Conservation (phyloP, 2,329 filamentous ascomycete species). For the Penicillium polonicum region DNA sequence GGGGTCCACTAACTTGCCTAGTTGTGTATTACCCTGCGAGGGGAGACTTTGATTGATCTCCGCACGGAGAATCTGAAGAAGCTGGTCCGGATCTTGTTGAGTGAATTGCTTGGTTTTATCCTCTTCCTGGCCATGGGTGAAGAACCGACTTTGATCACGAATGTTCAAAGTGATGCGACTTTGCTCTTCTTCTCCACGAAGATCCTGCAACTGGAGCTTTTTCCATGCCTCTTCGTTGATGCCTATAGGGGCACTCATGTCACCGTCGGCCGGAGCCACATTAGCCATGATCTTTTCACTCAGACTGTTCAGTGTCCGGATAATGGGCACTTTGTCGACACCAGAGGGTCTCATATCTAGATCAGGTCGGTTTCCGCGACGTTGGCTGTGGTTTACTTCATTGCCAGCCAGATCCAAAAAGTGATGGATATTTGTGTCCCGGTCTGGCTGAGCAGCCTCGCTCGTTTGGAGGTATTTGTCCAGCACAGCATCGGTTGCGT, state of each 20-base stretch:
- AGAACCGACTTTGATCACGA: constrained; percentile 81
- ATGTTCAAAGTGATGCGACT: constrained; percentile 81
- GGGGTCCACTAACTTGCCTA: constrained; percentile 60
- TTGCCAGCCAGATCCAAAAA: constrained; percentile 93
- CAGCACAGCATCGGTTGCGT: constrained; percentile 73
- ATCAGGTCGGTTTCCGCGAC: constrained; percentile 83
- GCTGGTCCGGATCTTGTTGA: constrained; percentile 66
- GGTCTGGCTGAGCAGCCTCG: constrained; percentile 53
- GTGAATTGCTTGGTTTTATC: constrained; percentile 59
- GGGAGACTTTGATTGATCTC: constrained; percentile 54
- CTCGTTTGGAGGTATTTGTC: constrained; percentile 81
- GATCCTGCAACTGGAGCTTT: constrained; percentile 74
- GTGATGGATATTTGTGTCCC: constrained; percentile 69
- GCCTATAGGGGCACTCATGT: constrained; percentile 63
- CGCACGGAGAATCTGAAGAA: constrained; percentile 62
- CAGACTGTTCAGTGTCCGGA: constrained; percentile 82
- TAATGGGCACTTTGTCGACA: constrained; percentile 77
- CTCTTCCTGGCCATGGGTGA: constrained; percentile 54
- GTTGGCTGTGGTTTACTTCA: constrained; percentile 88
- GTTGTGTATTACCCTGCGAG: constrained; percentile 63
- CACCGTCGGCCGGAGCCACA: constrained; percentile 74
- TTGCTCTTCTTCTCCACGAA: constrained; percentile 71
- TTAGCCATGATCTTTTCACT: constrained; percentile 92
- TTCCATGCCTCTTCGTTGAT: constrained; percentile 72
- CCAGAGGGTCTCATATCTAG: constrained; percentile 80